Percentiles rank a stretch among this genome's conserved stretches.
Conservation (phyloP, 176 grass and related monocot genomes). For the Microstegium vimineum region DNA sequence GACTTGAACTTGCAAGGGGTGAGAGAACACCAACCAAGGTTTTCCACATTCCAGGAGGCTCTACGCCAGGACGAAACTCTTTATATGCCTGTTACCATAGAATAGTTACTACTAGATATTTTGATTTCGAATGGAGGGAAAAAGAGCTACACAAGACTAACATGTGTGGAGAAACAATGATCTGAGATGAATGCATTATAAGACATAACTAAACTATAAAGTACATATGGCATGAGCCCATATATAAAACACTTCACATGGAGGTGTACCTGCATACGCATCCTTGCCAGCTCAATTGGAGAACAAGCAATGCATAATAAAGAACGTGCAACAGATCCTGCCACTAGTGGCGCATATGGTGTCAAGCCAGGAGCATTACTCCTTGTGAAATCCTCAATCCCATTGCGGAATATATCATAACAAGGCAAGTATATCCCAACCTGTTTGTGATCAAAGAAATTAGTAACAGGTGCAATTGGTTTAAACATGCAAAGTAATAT, state of each 20-base stretch:
- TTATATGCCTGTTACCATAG: slow-evolving; percentile 72
- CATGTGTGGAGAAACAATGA: neutral
- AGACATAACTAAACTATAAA: neutral
- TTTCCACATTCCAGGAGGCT: slow-evolving; percentile 95
- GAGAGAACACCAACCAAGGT: slow-evolving; percentile 79
- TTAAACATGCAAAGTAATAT: neutral
- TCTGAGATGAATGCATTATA: neutral
- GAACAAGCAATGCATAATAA: slow-evolving; percentile 94
- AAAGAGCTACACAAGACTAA: neutral
- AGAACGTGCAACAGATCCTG: slow-evolving; percentile 75
- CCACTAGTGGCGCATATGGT: slow-evolving; percentile 75
- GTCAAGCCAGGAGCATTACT: slow-evolving; percentile 70
- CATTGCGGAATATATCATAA: slow-evolving; percentile 92
- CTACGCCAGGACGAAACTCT: slow-evolving; percentile 75
- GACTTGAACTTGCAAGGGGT: slow-evolving; percentile 52
- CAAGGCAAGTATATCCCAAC: slow-evolving; percentile 98
- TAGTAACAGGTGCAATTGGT: neutral
- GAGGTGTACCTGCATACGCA: slow-evolving; percentile 85
- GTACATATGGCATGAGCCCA: neutral
- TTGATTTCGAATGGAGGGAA: neutral
- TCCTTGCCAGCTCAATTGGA: slow-evolving; percentile 83
- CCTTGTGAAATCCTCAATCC: slow-evolving; percentile 72
- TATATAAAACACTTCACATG: neutral
- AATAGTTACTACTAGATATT: slow-evolving; percentile 3
- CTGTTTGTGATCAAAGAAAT: slow-evolving; percentile 49